Evolutionary conservation across 495 filamentous ascomycete genomes (phyloP).

Genomic region (Penicillium simplicissimum): DNA sequence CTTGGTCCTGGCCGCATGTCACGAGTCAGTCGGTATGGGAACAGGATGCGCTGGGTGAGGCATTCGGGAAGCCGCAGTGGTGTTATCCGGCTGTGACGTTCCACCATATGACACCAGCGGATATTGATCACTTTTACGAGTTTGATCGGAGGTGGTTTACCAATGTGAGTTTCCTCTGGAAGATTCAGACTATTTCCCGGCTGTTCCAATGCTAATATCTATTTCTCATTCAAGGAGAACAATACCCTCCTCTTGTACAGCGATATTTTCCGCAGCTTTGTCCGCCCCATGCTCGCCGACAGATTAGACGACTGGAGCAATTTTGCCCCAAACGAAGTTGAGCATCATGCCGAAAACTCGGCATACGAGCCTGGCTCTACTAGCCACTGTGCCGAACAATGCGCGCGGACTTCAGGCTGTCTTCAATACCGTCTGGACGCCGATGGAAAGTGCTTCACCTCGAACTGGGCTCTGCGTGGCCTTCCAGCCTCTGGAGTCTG

Average conservation of each 20-base stretch:
- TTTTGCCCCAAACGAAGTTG: constrained; percentile 13
- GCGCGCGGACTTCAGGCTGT: constrained; percentile 35
- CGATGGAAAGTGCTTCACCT: constrained; percentile 32
- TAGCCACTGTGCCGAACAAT: constrained; percentile 39
- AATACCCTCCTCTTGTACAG: constrained; percentile 20
- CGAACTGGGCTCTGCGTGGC: constrained; percentile 23
- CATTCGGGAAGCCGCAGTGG: constrained; percentile 42
- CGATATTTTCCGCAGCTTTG: constrained; percentile 29
- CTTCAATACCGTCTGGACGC: constrained; percentile 41
- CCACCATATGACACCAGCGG: constrained; percentile 47
- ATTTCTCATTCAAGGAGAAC: constrained; percentile 15
- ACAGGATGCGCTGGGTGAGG: constrained; percentile 41
- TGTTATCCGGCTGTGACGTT: constrained; percentile 50
- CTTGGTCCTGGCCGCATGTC: constrained; percentile 42
- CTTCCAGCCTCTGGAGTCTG: constrained; percentile 11
- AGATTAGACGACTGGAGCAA: constrained; percentile 36
- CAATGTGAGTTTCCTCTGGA: constrained; percentile 9
- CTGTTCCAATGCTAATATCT: not conserved
- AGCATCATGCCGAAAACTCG: constrained; percentile 10
- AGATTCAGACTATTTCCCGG: not conserved
- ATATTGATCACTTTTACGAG: constrained; percentile 38
- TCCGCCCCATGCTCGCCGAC: constrained; percentile 23
- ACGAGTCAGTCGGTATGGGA: constrained; percentile 36
- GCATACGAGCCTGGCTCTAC: constrained; percentile 19
- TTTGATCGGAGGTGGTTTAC: constrained; percentile 48